Base-by-base conservation (phyloP, 2,329 filamentous ascomycete species). In the Lecanicillium sp. region DNA sequence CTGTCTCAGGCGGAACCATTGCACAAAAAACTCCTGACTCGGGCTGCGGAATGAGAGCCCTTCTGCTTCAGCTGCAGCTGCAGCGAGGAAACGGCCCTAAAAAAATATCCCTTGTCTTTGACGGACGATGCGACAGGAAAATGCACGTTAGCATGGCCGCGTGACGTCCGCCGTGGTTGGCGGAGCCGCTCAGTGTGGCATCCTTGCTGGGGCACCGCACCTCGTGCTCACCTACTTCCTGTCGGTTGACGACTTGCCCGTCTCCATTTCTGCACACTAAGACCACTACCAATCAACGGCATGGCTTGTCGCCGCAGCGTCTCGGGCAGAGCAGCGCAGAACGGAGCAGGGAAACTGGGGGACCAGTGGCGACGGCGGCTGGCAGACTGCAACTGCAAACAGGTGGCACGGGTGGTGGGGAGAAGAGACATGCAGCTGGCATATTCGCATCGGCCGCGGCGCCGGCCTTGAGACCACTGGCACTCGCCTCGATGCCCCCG, bases 351-450 rank as follows among this genome's bases (percentile, higher is more conserved):
- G n/a, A n/a, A n/a, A n/a, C n/a, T n/a, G n/a, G n/a, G n/a, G n/a
- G 33, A n/a, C 29, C n/a, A 32, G 44, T 40, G 44, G 43, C 43
- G 26, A 37, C 33, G n/a, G n/a, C n/a, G n/a, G n/a, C 17, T 33
- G 14, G 43, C 14, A 45, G 26, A 24, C 17, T 24, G 20, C n/a
- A n/a, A n/a, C 26, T 40, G 37, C 30, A 41, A 42, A 48, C 45
- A 48, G 45, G 45, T 48, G 45, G 41, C 44, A 40, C 17, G 20
- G 21, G 6, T 29, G 37, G 45, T 41, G 38, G 45, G 41, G 45
- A 41, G 30, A 48, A 41, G 45, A 48, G 45, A 48, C 37, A 48
- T 42, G 45, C 45, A 48, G 37, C 36, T 23, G 26, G 17, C 42
- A 39, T 39, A 20, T 47, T 40, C 20, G 36, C 44, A 47, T 40